These are phyloP conservation scores for Bipolaris zeicola DNA, from an alignment of 2,329 filamentous ascomycete genomes.

Conservation along the genomic window DNA sequence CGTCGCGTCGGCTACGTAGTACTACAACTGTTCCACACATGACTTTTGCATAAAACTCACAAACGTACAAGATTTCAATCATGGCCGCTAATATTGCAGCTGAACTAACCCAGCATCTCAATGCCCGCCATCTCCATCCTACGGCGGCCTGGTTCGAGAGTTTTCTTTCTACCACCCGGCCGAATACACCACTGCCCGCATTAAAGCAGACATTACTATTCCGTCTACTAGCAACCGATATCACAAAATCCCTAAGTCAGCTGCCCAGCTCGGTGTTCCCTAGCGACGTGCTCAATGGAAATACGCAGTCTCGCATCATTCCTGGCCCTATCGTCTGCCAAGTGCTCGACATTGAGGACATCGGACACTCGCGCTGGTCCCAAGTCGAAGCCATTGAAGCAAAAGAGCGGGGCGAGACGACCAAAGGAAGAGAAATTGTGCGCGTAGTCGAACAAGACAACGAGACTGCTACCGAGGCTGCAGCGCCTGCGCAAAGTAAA, in stretches of 20 bases:
- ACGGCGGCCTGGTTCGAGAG: slow-evolving; percentile 66
- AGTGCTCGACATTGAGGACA: slow-evolving; percentile 83
- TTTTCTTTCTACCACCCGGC: slow-evolving; percentile 63
- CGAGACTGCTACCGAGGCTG: slow-evolving; percentile 41
- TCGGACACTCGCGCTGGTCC: slow-evolving; percentile 79
- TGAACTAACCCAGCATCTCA: slow-evolving; percentile 60
- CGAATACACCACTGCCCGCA: slow-evolving; percentile 67
- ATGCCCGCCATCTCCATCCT: slow-evolving; percentile 60
- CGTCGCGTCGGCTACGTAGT: slow-evolving; percentile 26
- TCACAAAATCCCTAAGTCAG: slow-evolving; percentile 64
- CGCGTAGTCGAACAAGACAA: slow-evolving; percentile 65
- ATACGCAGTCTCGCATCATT: slow-evolving; percentile 63
- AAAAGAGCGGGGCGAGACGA: slow-evolving; percentile 73
- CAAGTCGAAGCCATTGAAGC: slow-evolving; percentile 83
- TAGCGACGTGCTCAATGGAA: slow-evolving; percentile 59
- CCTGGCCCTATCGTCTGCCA: slow-evolving; percentile 73
- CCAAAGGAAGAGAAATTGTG: slow-evolving; percentile 79
- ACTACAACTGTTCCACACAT: not conserved
- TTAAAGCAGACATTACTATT: slow-evolving; percentile 80
- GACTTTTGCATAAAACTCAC: not conserved
- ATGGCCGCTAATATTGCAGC: slow-evolving; percentile 38
- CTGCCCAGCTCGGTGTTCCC: slow-evolving; percentile 61
- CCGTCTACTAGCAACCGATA: slow-evolving; percentile 77
- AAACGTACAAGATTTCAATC: slow-evolving; percentile 4
- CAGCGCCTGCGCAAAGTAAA: slow-evolving; percentile 35